Evolutionary conservation across 2,329 filamentous ascomycete species (phyloP), one percentile per base, ranked within the genome.

Genomic region (Exophiala xenobiotica): DNA sequence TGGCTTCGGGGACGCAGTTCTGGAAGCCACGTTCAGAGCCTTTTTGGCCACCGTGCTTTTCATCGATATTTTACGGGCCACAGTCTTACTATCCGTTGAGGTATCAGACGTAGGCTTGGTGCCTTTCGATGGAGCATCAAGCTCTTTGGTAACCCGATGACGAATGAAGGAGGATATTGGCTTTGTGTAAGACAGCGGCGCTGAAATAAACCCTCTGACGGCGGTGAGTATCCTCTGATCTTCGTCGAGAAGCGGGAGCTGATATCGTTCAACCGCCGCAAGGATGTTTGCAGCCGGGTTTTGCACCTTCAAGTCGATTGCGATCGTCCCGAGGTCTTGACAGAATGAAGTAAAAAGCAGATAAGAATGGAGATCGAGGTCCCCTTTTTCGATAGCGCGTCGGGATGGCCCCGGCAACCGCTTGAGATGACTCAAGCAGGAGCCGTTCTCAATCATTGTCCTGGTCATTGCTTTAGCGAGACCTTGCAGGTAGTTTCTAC

Each of bases 331-430:
- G 6, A 50, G 18, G 18, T 44, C n/a, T 29, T 56, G 40, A 19
- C 38, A 23, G 22, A 56, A 53, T 4, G 53, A 42, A 9, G 53
- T 56, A 24, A 52, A 56, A 8, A 56, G 46, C 16, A 29, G 49
- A 24, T 56, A 56, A 2, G 53, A 45, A 12, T 38, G 47, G 6
- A 49, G 39, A 18, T 24, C 31, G 18, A 3, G 6, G 31, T 35
- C 31, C n/a, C n/a, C n/a, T 29, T 39, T 22, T 29, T 48, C 29
- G 37, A 24, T n/a, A n/a, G n/a, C n/a, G n/a, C n/a, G n/a, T n/a
- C n/a, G n/a, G n/a, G n/a, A n/a, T n/a, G n/a, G n/a, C n/a, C n/a
- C n/a, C n/a, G n/a, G n/a, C n/a, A n/a, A n/a, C n/a, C n/a, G n/a
- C n/a, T n/a, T n/a, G n/a, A n/a, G n/a, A n/a, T n/a, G n/a, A n/a